These are phyloP conservation scores for Colletotrichum echinochloae DNA, from an alignment of 2,329 filamentous ascomycete species.

Conservation along the genomic window DNA sequence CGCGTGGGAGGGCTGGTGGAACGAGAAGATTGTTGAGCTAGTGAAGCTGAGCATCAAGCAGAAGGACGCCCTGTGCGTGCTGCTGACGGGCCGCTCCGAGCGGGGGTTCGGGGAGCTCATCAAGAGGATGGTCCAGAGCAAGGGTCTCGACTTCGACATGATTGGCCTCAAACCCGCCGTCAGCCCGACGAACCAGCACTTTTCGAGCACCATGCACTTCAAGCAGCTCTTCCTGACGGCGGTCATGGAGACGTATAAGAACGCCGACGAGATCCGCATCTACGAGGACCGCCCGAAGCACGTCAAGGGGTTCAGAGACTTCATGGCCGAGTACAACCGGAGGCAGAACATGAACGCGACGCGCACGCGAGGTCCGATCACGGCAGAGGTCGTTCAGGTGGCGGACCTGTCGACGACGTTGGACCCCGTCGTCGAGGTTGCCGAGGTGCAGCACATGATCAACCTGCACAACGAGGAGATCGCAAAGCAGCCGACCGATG, in stretches of 20 bases:
- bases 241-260: slow-evolving; percentile 86
- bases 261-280: slow-evolving; percentile 84
- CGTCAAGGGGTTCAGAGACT: slow-evolving; percentile 86
- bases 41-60: slow-evolving; percentile 85
- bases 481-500: slow-evolving; percentile 49
- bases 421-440: slow-evolving; percentile 82
- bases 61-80: slow-evolving; percentile 84
- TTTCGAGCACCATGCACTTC: slow-evolving; percentile 88
- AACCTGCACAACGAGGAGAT: slow-evolving; percentile 83
- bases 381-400: slow-evolving; percentile 87
- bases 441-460: slow-evolving; percentile 89
- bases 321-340: slow-evolving; percentile 82
- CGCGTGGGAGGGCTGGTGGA: slow-evolving; percentile 96
- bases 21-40: slow-evolving; percentile 86
- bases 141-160: slow-evolving; percentile 87
- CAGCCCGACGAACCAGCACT: slow-evolving; percentile 82
- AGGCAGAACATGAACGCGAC: slow-evolving; percentile 57
- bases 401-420: slow-evolving; percentile 79
- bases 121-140: slow-evolving; percentile 82
- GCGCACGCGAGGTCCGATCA: slow-evolving; percentile 72
- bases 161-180: slow-evolving; percentile 87
- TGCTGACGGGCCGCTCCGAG: slow-evolving; percentile 89
- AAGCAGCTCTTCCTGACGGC: slow-evolving; percentile 87
- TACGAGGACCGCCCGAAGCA: slow-evolving; percentile 77
- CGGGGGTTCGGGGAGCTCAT: slow-evolving; percentile 81